Evolutionary conservation across 108 stramenopile genomes (phyloP).

Genomic region (Stephanodiscus triporus): DNA sequence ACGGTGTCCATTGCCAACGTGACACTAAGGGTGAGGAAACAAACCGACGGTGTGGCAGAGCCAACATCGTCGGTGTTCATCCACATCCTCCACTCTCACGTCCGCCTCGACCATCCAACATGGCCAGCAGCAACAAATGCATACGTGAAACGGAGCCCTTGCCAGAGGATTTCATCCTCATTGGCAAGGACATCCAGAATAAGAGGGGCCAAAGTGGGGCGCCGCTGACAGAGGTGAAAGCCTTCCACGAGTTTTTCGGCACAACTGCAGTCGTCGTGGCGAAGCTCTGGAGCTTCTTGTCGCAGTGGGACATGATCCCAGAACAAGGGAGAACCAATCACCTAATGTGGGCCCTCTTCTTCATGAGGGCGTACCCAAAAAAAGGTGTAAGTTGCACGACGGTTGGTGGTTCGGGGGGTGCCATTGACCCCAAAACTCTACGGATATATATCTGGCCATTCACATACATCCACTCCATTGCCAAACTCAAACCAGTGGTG

Average conservation of each 20-base stretch:
- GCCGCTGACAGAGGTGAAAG: neutral
- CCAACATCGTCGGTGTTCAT: too few species aligned
- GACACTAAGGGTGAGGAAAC: too few species aligned
- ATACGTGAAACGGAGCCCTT: neutral
- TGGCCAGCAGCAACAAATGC: too few species aligned
- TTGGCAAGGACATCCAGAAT: conserved; percentile 15
- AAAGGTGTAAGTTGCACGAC: neutral
- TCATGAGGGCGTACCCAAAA: conserved; percentile 15
- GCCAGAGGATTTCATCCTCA: neutral
- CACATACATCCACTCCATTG: neutral
- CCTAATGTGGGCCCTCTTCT: conserved; percentile 9
- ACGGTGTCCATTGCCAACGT: too few species aligned
- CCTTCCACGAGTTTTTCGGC: conserved; percentile 8
- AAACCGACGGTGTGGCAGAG: too few species aligned
- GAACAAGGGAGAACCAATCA: neutral
- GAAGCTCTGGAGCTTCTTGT: neutral
- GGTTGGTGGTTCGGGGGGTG: conserved; percentile 5
- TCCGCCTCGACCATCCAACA: too few species aligned
- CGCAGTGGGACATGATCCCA: neutral
- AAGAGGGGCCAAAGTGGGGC: neutral
- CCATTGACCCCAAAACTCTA: neutral
- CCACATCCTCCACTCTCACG: too few species aligned
- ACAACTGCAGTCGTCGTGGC: neutral
- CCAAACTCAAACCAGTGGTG: neutral
- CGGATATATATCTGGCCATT: conserved; percentile 1